Conservation (phyloP, 139 green algal species). For the Closterium sp. region DNA sequence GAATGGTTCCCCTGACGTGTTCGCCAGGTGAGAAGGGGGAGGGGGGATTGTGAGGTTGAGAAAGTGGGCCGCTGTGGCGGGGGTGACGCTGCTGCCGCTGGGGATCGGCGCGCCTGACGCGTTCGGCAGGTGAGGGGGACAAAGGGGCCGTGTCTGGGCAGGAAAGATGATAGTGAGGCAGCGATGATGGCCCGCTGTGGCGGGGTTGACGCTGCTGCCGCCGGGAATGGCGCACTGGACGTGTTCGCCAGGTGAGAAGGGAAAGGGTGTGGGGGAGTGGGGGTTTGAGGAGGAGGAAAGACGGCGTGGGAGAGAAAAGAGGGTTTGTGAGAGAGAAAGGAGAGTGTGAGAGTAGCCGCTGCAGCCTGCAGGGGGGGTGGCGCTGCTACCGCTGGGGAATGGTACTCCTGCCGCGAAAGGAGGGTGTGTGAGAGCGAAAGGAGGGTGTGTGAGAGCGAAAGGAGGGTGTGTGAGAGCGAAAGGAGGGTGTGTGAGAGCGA, state of each 20-base stretch:
- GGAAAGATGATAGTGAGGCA: neutral
- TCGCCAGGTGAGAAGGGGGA: conserved; percentile 47
- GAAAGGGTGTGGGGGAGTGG: too few species aligned
- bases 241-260: conserved; percentile 32
- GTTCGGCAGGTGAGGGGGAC: conserved; percentile 22
- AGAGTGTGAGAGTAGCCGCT: neutral
- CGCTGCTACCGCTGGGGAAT: conserved; percentile 55
- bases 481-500: conserved; percentile 61
- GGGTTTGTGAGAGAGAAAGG: neutral
- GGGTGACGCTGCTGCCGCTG: conserved; percentile 53
- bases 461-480: too few species aligned
- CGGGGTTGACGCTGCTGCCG: conserved; percentile 52
- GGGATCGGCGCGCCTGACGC: conserved; percentile 57
- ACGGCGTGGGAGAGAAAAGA: neutral
- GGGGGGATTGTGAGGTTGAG: neutral
- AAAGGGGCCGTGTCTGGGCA: too few species aligned
- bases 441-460: too few species aligned
- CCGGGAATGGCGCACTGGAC: conserved; percentile 56
- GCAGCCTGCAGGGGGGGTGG: conserved; percentile 48
- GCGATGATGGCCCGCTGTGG: neutral
- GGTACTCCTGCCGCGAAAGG: conserved; percentile 54
- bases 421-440: too few species aligned
- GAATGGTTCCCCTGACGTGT: conserved; percentile 61
- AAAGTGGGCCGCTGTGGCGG: conserved; percentile 18
- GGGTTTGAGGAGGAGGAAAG: neutral